Percentiles rank a stretch among this genome's conserved stretches.
These are phyloP conservation scores for Colletotrichum simmondsii DNA, from an alignment of 2,329 filamentous ascomycete species.

Conservation along the genomic window DNA sequence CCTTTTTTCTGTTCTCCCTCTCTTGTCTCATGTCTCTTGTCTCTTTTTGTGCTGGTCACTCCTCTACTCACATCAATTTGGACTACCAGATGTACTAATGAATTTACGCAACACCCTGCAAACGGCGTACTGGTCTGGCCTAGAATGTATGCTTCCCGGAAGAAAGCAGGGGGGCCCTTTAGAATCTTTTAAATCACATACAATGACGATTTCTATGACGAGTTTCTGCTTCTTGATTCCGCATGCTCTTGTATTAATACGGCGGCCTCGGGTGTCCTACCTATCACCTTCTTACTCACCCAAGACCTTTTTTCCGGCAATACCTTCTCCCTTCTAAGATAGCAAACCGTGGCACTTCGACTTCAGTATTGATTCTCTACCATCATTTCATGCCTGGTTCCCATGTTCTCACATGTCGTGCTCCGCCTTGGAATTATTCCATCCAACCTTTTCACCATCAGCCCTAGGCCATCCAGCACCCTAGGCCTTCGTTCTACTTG, in stretches of 20 bases:
- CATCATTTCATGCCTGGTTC: background rate
- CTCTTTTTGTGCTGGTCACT: conserved; percentile 31
- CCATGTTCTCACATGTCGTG: background rate
- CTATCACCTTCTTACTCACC: background rate
- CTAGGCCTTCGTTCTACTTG: no score
- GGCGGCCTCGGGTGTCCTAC: background rate
- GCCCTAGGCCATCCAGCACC: no score
- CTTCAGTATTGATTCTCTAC: background rate
- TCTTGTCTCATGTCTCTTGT: background rate
- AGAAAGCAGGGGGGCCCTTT: background rate
- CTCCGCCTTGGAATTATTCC: no score
- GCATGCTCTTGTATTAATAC: background rate
- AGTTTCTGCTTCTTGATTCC: background rate
- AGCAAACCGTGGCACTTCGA: no score
- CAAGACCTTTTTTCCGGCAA: no score
- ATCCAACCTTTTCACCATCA: no score
- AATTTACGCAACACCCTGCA: conserved; percentile 25
- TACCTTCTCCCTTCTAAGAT: no score
- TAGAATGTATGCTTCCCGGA: conserved; percentile 24
- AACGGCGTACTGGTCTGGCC: conserved; percentile 12
- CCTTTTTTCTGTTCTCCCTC: background rate
- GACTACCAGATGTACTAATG: conserved; percentile 31
- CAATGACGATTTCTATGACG: background rate
- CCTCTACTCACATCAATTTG: conserved; percentile 1
- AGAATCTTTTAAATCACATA: conserved; percentile 9